Percentiles rank a stretch among this genome's conserved stretches.
phyloP scores from a whole-genome alignment of 208 protist species.

The Acanthamoeba triangularis region DNA sequence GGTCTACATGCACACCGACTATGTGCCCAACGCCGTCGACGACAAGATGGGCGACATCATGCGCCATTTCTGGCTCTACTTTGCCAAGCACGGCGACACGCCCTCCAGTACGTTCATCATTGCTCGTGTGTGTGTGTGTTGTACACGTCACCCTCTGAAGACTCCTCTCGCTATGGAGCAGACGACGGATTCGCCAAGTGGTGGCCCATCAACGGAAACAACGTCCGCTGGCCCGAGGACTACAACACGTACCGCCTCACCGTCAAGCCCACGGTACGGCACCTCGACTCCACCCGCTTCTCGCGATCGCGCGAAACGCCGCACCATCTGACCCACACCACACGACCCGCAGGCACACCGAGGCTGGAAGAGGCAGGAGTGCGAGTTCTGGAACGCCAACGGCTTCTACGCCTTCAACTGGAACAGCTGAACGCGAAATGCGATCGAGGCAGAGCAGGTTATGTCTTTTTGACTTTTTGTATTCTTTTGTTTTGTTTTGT shows the following conservation, averaged over 20 bases:
- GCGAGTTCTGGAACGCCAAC: constrained; percentile 32
- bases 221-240: not conserved
- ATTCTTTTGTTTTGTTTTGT: not conserved
- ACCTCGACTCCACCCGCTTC: not conserved
- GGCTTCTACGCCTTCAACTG: constrained; percentile 40
- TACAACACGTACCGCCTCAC: constrained; percentile 35
- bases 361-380: constrained; percentile 9
- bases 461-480: not conserved
- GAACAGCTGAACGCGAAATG: not conserved
- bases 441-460: no score
- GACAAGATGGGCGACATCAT: constrained; percentile 2
- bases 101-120: not conserved
- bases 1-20: not conserved
- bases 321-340: not conserved
- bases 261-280: not conserved
- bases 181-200: not conserved
- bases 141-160: not conserved
- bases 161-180: not conserved
- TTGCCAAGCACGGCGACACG: constrained; percentile 20
- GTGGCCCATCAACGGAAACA: constrained; percentile 33
- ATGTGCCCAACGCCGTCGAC: not conserved
- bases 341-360: not conserved
- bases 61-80: constrained; percentile 16
- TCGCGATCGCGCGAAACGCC: not conserved
- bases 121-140: not conserved